Percentiles rank a stretch among this genome's conserved stretches.
Evolutionary conservation across 2,329 filamentous ascomycete species (phyloP).

Genomic region (Phaeosphaeriaceae sp.): DNA sequence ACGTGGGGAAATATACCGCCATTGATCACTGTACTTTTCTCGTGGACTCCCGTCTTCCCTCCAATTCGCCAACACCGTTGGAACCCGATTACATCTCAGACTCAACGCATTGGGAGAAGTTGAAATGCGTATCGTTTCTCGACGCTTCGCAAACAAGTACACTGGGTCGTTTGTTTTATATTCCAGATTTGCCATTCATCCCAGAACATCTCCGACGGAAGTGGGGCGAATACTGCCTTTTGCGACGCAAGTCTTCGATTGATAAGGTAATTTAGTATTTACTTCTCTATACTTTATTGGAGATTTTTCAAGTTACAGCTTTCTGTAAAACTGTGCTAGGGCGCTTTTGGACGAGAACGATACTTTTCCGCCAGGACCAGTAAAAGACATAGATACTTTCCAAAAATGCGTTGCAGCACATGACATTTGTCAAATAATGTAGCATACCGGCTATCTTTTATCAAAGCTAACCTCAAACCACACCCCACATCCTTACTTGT

Average conservation of each 20-base stretch:
- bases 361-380: no score
- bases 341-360: no score
- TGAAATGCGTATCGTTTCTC: constrained; percentile 79
- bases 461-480: no score
- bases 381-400: no score
- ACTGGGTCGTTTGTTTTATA: constrained; percentile 79
- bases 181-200: constrained; percentile 74
- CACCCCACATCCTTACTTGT: no score
- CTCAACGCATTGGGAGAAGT: constrained; percentile 73
- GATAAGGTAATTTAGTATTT: background rate
- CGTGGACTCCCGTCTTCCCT: constrained; percentile 83
- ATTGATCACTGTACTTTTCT: constrained; percentile 79
- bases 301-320: no score
- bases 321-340: no score
- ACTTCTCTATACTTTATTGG: no score
- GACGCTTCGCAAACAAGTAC: constrained; percentile 77
- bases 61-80: constrained; percentile 63
- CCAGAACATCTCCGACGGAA: constrained; percentile 73
- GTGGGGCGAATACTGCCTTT: constrained; percentile 89
- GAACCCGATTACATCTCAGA: constrained; percentile 85
- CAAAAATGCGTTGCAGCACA: no score
- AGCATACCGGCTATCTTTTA: no score
- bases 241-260: constrained; percentile 59
- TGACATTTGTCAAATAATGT: no score
- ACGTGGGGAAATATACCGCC: constrained; percentile 82